Evolutionary conservation across 2,329 filamentous ascomycete genomes (phyloP).

Genomic region (Aspergillus sergii): DNA sequence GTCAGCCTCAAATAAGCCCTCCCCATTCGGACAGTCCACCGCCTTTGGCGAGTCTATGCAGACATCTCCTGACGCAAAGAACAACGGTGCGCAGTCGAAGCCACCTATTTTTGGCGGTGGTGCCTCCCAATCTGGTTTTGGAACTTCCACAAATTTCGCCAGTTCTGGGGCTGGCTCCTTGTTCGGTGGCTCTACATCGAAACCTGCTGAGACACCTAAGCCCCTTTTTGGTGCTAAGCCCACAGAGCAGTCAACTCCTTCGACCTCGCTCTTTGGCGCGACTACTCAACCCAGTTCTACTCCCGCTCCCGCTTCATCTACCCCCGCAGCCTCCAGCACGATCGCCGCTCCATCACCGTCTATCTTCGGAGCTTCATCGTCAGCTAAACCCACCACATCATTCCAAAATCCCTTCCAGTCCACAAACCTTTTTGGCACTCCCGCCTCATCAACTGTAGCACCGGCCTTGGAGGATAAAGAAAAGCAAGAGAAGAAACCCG

Average conservation of each 20-base stretch:
- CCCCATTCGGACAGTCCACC: conserved; percentile 32
- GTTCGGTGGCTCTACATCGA: conserved; percentile 23
- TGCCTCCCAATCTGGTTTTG: conserved; percentile 20
- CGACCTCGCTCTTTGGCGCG: conserved; percentile 33
- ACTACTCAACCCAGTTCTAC: conserved; percentile 21
- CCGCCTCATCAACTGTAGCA: conserved; percentile 12
- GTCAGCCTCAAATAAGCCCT: conserved; percentile 23
- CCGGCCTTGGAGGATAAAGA: conserved; percentile 16
- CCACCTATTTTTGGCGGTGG: conserved; percentile 26
- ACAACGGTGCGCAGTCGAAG: conserved; percentile 19
- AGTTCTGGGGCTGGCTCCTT: conserved; percentile 17
- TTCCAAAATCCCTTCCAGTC: conserved; percentile 28
- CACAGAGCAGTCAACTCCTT: conserved; percentile 20
- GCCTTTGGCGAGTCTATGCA: conserved; percentile 35
- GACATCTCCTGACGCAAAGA: conserved; percentile 35
- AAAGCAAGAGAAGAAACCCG: conserved; percentile 17
- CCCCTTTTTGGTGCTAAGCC: conserved; percentile 27
- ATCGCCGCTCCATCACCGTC: conserved; percentile 19
- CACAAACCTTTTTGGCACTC: conserved; percentile 21
- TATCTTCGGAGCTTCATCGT: conserved; percentile 21
- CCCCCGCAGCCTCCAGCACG: conserved; percentile 11
- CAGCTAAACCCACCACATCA: conserved; percentile 19
- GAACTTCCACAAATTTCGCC: conserved; percentile 18
- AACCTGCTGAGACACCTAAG: conserved; percentile 22
- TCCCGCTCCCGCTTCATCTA: conserved; percentile 18